A percentile compares a stretch with the other conserved stretches of the same genome.
phyloP scores from a whole-genome alignment of 495 filamentous ascomycete genomes.

The Penicillium bialowiezense region DNA sequence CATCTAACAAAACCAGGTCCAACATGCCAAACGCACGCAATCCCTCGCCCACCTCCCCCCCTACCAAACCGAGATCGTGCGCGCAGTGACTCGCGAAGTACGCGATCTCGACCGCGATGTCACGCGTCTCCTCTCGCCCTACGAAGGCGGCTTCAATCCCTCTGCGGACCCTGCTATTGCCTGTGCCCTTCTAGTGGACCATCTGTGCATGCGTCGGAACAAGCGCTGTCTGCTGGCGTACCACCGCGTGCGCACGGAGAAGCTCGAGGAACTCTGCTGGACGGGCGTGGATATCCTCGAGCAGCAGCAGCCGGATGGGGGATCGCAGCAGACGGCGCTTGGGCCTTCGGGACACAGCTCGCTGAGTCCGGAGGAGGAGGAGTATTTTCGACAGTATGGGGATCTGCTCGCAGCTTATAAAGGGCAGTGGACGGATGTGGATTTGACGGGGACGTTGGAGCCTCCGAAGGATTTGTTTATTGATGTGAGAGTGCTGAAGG shows the following conservation, averaged over 20 bases:
- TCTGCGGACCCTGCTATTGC: slow-evolving; percentile 79
- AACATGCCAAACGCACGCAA: slow-evolving; percentile 96
- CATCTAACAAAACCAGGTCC: slow-evolving; percentile 56
- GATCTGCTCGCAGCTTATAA: slow-evolving; percentile 96
- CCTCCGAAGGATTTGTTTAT: slow-evolving; percentile 95
- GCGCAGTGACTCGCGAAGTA: slow-evolving; percentile 83
- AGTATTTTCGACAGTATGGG: slow-evolving; percentile 86
- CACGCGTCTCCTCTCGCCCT: slow-evolving; percentile 73
- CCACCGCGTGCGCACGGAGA: slow-evolving; percentile 83
- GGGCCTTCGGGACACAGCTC: slow-evolving; percentile 60
- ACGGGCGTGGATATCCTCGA: slow-evolving; percentile 77
- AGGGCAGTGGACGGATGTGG: slow-evolving; percentile 97
- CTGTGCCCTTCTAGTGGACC: slow-evolving; percentile 86
- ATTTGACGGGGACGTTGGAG: slow-evolving; percentile 91
- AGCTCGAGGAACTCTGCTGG: slow-evolving; percentile 94
- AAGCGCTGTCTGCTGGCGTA: slow-evolving; percentile 96
- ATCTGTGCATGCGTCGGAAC: slow-evolving; percentile 91
- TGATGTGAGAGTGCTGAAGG: slow-evolving; percentile 93
- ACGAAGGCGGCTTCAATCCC: slow-evolving; percentile 81
- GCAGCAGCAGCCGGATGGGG: slow-evolving; percentile 41
- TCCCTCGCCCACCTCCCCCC: slow-evolving; percentile 82
- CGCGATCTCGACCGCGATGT: slow-evolving; percentile 92
- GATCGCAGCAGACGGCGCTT: slow-evolving; percentile 26
- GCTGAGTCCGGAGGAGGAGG: slow-evolving; percentile 94
- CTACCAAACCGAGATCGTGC: slow-evolving; percentile 91